A percentile compares a stretch with the other conserved stretches of the same genome.
phyloP scores from a whole-genome alignment of 108 stramenopile species.

The Conticribra weissflogii region DNA sequence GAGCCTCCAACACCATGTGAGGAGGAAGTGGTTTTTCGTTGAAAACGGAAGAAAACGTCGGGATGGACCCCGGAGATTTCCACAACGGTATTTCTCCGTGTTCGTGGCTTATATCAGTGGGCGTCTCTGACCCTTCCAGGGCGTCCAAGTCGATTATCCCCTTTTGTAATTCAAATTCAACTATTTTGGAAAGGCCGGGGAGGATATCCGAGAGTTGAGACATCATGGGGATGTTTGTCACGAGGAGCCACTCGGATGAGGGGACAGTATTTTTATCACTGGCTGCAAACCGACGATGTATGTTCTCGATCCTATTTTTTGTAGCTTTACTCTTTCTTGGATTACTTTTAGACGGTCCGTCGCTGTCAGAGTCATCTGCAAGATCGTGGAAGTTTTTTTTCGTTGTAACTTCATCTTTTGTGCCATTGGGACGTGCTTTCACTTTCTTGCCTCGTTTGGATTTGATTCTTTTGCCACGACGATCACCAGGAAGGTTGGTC shows the following conservation, averaged over 20 bases:
- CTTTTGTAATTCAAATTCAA: constrained; percentile 39
- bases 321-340: not conserved
- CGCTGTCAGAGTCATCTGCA: no score
- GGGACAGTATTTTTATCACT: constrained; percentile 6
- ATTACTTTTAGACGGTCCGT: no score
- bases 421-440: no score
- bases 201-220: constrained; percentile 46
- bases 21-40: not conserved
- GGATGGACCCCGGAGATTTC: not conserved
- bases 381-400: no score
- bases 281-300: no score
- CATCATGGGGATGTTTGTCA: constrained; percentile 40
- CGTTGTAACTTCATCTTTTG: no score
- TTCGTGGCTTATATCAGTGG: no score
- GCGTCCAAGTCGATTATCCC: constrained; percentile 46
- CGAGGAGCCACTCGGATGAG: constrained; percentile 42
- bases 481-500: no score
- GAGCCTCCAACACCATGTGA: constrained; percentile 33
- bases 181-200: constrained; percentile 31
- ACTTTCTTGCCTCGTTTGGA: no score
- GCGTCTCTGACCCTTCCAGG: no score
- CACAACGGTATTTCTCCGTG: not conserved
- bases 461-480: no score
- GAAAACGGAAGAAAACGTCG: not conserved
- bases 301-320: not conserved